Percentiles rank a stretch among this genome's conserved stretches.
phyloP scores from a whole-genome alignment of 495 filamentous ascomycete species.

The Penicillium pancosmium region DNA sequence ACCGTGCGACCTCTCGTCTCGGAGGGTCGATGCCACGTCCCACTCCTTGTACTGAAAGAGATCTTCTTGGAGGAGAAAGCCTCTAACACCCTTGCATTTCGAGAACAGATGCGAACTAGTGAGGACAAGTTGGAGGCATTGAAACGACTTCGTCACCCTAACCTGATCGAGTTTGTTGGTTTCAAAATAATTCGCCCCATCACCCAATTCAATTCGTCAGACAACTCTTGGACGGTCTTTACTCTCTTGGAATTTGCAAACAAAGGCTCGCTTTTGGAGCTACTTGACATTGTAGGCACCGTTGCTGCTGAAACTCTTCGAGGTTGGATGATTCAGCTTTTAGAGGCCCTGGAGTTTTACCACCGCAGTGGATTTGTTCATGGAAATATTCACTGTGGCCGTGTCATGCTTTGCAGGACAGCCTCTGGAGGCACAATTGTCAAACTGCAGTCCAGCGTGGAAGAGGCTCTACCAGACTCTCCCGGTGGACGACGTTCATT shows the following conservation, averaged over 20 bases:
- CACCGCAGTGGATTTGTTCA: conserved; percentile 83
- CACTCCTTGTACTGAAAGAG: conserved; percentile 71
- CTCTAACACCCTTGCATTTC: conserved; percentile 51
- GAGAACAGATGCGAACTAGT: conserved; percentile 57
- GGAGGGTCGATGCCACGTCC: conserved; percentile 49
- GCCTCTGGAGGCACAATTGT: conserved; percentile 44
- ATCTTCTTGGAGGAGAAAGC: conserved; percentile 39
- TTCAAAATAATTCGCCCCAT: conserved; percentile 68
- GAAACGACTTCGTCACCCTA: conserved; percentile 74
- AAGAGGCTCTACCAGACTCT: conserved; percentile 42
- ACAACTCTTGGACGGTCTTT: conserved; percentile 71
- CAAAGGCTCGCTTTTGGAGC: conserved; percentile 79
- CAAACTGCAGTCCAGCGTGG: conserved; percentile 48
- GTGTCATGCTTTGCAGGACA: conserved; percentile 65
- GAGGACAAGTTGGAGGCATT: conserved; percentile 76
- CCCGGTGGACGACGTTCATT: conserved; percentile 42
- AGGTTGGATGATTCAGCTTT: conserved; percentile 85
- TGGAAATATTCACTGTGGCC: conserved; percentile 72
- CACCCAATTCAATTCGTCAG: conserved; percentile 27
- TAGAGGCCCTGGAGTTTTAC: conserved; percentile 85
- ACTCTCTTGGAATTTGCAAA: conserved; percentile 77
- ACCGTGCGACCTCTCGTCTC: conserved; percentile 66
- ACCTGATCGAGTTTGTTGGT: conserved; percentile 74
- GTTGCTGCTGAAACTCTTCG: conserved; percentile 72
- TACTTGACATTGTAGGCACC: conserved; percentile 76